A percentile compares a stretch with the other conserved stretches of the same genome.
These are phyloP conservation scores for Truncatella angustata DNA, from an alignment of 2,329 filamentous ascomycete species.

Conservation along the genomic window DNA sequence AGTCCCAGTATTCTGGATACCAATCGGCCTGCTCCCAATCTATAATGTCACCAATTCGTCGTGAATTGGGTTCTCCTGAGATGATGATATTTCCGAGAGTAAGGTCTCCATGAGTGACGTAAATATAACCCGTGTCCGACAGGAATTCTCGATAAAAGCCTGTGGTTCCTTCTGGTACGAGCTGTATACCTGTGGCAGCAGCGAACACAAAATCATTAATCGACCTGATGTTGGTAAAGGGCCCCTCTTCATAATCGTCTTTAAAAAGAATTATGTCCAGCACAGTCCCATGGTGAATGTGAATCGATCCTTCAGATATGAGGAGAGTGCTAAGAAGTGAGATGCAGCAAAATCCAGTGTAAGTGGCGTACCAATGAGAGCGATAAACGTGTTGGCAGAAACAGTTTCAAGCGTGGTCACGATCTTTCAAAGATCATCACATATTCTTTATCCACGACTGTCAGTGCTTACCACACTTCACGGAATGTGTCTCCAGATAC, in stretches of 20 bases:
- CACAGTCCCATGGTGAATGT: constrained; percentile 18
- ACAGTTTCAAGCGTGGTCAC: constrained; percentile 10
- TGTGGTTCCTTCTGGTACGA: constrained; percentile 6
- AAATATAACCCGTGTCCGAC: constrained; percentile 16
- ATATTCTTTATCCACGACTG: constrained; percentile 19
- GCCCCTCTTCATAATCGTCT: constrained; percentile 17
- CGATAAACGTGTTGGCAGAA: constrained; percentile 13
- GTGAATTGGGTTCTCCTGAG: constrained; percentile 14
- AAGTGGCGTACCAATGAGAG: constrained; percentile 16
- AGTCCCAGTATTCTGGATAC: constrained; percentile 34
- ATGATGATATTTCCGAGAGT: constrained; percentile 24
- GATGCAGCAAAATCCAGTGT: neutral
- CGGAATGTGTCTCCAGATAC: constrained; percentile 14
- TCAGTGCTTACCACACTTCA: constrained; percentile 15
- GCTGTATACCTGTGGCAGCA: constrained; percentile 16
- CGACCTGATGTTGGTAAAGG: constrained; percentile 15
- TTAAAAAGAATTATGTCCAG: constrained; percentile 21
- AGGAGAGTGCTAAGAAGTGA: neutral
- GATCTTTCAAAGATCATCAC: constrained; percentile 17
- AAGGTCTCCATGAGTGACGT: constrained; percentile 26
- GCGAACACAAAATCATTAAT: constrained; percentile 21
- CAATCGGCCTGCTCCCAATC: constrained; percentile 30
- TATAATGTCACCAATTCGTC: constrained; percentile 19
- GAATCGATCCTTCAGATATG: constrained; percentile 15
- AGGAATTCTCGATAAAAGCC: constrained; percentile 12